Base-by-base conservation (phyloP, 2,329 filamentous ascomycete species). In the Xylaria hypoxylon region DNA sequence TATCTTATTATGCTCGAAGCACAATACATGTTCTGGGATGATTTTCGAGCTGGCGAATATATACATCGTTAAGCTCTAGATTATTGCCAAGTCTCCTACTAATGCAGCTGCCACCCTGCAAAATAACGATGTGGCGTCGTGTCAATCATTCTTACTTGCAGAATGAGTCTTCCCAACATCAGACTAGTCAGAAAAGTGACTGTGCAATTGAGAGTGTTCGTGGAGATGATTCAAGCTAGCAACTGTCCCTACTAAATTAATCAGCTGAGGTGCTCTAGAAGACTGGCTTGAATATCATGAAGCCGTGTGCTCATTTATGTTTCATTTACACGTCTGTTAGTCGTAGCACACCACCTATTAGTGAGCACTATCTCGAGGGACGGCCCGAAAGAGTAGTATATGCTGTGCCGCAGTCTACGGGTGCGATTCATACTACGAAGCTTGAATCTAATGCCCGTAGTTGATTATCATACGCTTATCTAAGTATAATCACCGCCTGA, bases 281-380 rank as follows among this genome's bases (percentile, higher is more conserved):
- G 24, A 22, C 28, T 48, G 22, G 15, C 15, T 35, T 4, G 5
- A 40, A 22, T 19, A 40, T n/a, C 17, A 31, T 35, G n/a, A 53
- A 45, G n/a, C 26, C n/a, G n/a, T 47, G n/a, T 35, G 17, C 48
- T 53, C 42, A 48, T 33, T 24, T 53, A 35, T 15, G 22, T 50
- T 5, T 28, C 26, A 38, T 3, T 15, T 38, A 22, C 26, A 3
- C 10, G 19, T 31, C 22, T 31, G 13, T 57, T 15, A 58, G 44
- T 58, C 24, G 35, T 56, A 48, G 31, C 42, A 62, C 24, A 2
- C 42, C 56, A 50, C 31, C 31, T 48, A 19, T 13, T 11, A 48
- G 52, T 63, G 60, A 63, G 60, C 51, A 45, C 61, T 52, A 57
- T 48, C 17, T 38, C 40, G 38, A 48, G 64, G 64, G 40, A 66